Evolutionary conservation across 495 filamentous ascomycete genomes (phyloP).

Genomic region (Annulohypoxylon nitens): DNA sequence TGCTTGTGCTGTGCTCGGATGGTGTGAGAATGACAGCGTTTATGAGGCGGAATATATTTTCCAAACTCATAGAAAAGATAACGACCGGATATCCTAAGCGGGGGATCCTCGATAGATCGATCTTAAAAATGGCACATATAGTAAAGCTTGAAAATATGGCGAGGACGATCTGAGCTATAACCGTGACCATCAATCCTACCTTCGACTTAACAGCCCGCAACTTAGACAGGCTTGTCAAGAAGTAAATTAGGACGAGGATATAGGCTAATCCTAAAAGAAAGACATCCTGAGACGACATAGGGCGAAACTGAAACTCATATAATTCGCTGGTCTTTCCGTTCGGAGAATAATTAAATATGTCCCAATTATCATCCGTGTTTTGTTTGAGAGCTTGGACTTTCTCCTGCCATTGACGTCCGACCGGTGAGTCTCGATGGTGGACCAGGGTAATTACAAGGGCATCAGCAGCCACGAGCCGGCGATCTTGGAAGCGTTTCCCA

Average conservation of each 20-base stretch:
- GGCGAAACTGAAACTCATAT: conserved; percentile 80
- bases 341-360: conserved; percentile 66
- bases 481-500: conserved; percentile 75
- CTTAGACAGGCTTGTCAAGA: conserved; percentile 69
- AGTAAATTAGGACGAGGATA: conserved; percentile 67
- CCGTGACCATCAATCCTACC: conserved; percentile 74
- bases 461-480: conserved; percentile 73
- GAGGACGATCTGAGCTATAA: conserved; percentile 73
- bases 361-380: conserved; percentile 63
- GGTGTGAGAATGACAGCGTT: conserved; percentile 76
- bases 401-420: conserved; percentile 70
- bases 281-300: conserved; percentile 71
- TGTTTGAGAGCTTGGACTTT: conserved; percentile 63
- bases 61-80: conserved; percentile 76
- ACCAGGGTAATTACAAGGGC: conserved; percentile 80
- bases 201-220: conserved; percentile 76
- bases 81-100: conserved; percentile 75
- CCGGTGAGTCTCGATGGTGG: conserved; percentile 68
- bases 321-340: conserved; percentile 68
- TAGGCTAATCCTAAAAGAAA: conserved; percentile 71
- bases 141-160: conserved; percentile 76
- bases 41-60: conserved; percentile 79
- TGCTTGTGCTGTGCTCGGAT: conserved; percentile 68
- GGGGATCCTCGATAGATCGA: conserved; percentile 72
- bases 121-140: conserved; percentile 70